A percentile compares a stretch with the other conserved stretches of the same genome.
Conservation (phyloP, 306 rosid genomes). For the Begonia peltatifolia region DNA sequence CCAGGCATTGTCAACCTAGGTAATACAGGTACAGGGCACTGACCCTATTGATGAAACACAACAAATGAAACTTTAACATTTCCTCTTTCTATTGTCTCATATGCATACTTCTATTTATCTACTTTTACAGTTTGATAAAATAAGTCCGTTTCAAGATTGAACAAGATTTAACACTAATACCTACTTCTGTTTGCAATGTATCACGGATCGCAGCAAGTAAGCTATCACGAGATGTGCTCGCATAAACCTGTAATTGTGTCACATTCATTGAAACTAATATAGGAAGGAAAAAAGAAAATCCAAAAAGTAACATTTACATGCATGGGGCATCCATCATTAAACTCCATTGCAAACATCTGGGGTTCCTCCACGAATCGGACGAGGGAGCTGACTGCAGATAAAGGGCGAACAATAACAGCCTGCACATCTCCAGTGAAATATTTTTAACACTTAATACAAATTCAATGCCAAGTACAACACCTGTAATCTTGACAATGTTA, state of each 20-base stretch:
- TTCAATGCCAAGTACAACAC: conserved; percentile 2
- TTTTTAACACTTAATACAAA: conserved; percentile 44
- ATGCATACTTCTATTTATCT: not conserved
- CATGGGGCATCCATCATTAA: conserved; percentile 90
- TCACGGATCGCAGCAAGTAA: conserved; percentile 92
- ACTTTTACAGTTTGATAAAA: too few relatives aligned
- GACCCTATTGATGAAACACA: conserved; percentile 31
- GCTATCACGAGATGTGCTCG: conserved; percentile 97
- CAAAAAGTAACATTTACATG: conserved; percentile 49
- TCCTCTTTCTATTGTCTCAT: not conserved
- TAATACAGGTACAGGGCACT: conserved; percentile 77
- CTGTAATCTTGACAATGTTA: too few relatives aligned
- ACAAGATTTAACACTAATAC: conserved; percentile 42
- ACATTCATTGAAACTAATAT: conserved; percentile 26
- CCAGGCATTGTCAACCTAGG: conserved; percentile 99
- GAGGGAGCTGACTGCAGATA: conserved; percentile 80
- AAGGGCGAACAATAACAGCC: conserved; percentile 98
- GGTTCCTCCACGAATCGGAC: conserved; percentile 99
- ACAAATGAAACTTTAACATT: not conserved
- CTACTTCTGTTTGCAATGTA: conserved; percentile 90
- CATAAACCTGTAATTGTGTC: conserved; percentile 64
- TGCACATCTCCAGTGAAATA: conserved; percentile 79
- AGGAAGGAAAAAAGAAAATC: conserved; percentile 8
- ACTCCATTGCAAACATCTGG: conserved; percentile 98
- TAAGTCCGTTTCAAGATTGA: conserved; percentile 3